Conservation (phyloP, 1,284 basidiomycete species). For the Neonothopanus nambi region DNA sequence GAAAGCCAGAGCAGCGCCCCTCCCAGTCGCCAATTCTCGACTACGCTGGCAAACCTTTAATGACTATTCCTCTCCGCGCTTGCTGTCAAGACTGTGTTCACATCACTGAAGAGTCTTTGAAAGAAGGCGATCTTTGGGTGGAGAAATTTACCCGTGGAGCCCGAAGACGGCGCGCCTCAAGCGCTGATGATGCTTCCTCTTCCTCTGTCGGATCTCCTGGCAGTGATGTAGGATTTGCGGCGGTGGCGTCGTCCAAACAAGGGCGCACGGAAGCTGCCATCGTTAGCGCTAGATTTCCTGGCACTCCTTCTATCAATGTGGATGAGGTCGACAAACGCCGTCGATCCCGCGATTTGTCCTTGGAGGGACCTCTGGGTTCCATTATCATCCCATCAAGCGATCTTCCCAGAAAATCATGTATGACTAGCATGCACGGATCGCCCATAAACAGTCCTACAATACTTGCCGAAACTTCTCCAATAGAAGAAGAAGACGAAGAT, state of each 20-base stretch:
- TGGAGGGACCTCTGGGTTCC: constrained; percentile 26
- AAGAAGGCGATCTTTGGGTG: constrained; percentile 52
- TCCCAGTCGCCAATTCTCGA: constrained; percentile 1
- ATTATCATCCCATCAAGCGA: neutral
- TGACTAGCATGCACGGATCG: neutral
- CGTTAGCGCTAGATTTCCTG: constrained; percentile 13
- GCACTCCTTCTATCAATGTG: constrained; percentile 44
- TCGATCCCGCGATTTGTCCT: constrained; percentile 28
- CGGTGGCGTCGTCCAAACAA: constrained; percentile 22
- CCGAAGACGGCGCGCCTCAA: constrained; percentile 53
- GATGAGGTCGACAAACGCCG: constrained; percentile 64
- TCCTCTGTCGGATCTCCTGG: constrained; percentile 3
- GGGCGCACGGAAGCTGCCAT: constrained; percentile 14
- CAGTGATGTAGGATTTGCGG: constrained; percentile 15
- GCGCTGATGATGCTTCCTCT: constrained; percentile 24
- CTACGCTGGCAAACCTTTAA: neutral
- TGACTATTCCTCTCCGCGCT: constrained; percentile 55
- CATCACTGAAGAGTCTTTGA: constrained; percentile 47
- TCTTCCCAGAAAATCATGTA: no score
- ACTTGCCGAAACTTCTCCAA: constrained; percentile 31
- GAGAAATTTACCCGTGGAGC: constrained; percentile 64
- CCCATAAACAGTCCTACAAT: constrained; percentile 8
- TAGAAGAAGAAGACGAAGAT: constrained; percentile 49
- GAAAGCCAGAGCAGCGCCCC: constrained; percentile 8
- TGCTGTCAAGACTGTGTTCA: constrained; percentile 57